Percentiles rank a stretch among this genome's conserved stretches.
These are phyloP conservation scores for Bodo saltans DNA, from an alignment of 78 protist species.

Conservation along the genomic window DNA sequence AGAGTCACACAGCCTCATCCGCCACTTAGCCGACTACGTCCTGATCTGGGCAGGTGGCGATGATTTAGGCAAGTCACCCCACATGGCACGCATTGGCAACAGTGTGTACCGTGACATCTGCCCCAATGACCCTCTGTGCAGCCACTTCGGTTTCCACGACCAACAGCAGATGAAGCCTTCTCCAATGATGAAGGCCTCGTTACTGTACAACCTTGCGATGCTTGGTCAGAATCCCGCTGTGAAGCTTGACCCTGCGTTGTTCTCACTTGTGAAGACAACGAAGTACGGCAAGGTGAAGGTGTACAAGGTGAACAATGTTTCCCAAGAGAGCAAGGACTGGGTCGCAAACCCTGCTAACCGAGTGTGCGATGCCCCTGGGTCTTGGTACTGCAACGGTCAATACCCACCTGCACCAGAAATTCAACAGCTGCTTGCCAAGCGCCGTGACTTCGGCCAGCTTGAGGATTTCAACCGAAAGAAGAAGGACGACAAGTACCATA, in stretches of 20 bases:
- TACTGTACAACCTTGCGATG: conserved; percentile 1
- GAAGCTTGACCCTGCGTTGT: neutral
- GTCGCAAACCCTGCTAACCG: neutral
- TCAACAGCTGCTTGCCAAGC: neutral
- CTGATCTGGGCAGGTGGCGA: conserved; percentile 94
- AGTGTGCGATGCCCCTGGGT: neutral
- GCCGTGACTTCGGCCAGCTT: neutral
- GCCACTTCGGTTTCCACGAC: neutral
- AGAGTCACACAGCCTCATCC: conserved; percentile 68
- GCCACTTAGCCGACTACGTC: conserved; percentile 88
- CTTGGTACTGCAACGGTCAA: conserved; percentile 11
- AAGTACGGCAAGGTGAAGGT: conserved; percentile 15
- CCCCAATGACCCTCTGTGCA: neutral
- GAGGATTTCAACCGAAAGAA: neutral
- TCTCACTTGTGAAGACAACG: neutral
- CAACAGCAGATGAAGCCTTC: neutral
- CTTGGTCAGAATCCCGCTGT: neutral
- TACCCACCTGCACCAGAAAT: neutral
- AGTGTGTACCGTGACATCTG: conserved; percentile 24
- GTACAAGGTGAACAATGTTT: neutral
- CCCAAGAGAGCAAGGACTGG: neutral
- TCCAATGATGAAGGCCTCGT: neutral
- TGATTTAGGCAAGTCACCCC: conserved; percentile 94
- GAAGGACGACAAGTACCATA: neutral
- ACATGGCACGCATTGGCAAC: conserved; percentile 89